phyloP scores from a whole-genome alignment of 1,284 basidiomycete species.

The Malassezia arunalokei region DNA sequence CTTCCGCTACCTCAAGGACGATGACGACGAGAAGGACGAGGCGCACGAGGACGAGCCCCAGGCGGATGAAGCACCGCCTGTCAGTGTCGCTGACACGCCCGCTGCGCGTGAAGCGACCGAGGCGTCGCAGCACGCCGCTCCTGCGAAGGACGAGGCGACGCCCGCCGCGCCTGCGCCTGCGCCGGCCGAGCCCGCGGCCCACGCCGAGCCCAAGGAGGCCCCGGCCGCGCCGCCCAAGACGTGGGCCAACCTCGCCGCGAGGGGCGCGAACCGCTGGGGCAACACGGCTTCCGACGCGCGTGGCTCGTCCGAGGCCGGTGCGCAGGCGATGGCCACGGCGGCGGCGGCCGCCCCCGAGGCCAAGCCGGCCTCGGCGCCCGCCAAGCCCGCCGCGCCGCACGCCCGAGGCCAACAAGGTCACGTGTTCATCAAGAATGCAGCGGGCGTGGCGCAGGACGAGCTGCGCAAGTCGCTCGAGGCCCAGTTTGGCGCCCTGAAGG shows the following conservation, averaged over 20 bases:
- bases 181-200: neutral
- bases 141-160: slow-evolving; percentile 14
- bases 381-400: neutral
- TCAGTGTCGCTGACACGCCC: slow-evolving; percentile 4
- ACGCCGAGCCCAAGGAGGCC: slow-evolving; percentile 1
- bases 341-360: slow-evolving; percentile 1
- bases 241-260: slow-evolving; percentile 43
- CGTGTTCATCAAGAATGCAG: slow-evolving; percentile 53
- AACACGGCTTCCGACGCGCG: slow-evolving; percentile 30
- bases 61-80: slow-evolving; percentile 18
- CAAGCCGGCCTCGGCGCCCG: slow-evolving; percentile 2
- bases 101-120: slow-evolving; percentile 21
- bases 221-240: slow-evolving; percentile 30
- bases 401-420: slow-evolving; percentile 12
- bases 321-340: slow-evolving; percentile 14
- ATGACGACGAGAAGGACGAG: slow-evolving; percentile 2
- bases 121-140: slow-evolving; percentile 25
- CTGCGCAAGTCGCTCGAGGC: slow-evolving; percentile 55
- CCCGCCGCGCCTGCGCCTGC: slow-evolving; percentile 3
- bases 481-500: slow-evolving; percentile 74
- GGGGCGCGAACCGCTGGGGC: slow-evolving; percentile 37
- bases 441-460: slow-evolving; percentile 57
- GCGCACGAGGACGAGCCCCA: slow-evolving; percentile 23
- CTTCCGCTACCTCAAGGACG: slow-evolving; percentile 94
- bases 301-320: slow-evolving; percentile 17